Conservation (phyloP, 805 yeast genomes). For the Ogataea ganodermae region DNA sequence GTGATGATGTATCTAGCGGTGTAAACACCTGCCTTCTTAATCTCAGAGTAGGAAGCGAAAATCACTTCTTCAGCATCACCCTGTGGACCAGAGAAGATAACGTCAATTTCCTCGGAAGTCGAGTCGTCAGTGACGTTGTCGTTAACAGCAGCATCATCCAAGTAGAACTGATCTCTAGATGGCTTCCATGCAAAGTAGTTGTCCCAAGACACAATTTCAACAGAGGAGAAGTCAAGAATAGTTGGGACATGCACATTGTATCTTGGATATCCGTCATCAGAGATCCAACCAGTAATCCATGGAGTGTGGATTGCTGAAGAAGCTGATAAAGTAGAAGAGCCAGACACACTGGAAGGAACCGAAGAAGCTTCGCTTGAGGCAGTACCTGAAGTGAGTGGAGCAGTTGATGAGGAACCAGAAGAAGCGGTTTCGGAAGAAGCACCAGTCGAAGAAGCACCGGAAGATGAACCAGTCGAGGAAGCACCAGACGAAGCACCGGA, state of each 20-base stretch:
- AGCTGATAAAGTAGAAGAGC: constrained; percentile 15
- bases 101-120: constrained; percentile 17
- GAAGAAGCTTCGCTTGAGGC: too few relatives aligned
- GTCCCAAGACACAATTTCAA: constrained; percentile 20
- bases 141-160: constrained; percentile 12
- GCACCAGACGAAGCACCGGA: not conserved
- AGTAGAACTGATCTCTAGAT: not conserved
- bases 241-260: constrained; percentile 23
- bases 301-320: constrained; percentile 19
- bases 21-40: constrained; percentile 21
- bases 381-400: not conserved
- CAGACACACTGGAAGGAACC: not conserved
- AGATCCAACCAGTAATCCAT: constrained; percentile 17
- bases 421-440: not conserved
- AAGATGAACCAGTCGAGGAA: not conserved
- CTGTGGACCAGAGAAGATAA: constrained; percentile 13
- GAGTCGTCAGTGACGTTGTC: constrained; percentile 21
- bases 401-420: not conserved
- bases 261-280: constrained; percentile 23
- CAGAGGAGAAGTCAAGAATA: constrained; percentile 11
- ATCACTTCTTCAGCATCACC: constrained; percentile 11
- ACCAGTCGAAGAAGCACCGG: not conserved
- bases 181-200: constrained; percentile 21
- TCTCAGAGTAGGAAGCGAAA: constrained; percentile 23
- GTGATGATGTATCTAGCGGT: constrained; percentile 24